Base-by-base conservation (phyloP, 2,329 filamentous ascomycete species). In the Cercospora canescens region DNA sequence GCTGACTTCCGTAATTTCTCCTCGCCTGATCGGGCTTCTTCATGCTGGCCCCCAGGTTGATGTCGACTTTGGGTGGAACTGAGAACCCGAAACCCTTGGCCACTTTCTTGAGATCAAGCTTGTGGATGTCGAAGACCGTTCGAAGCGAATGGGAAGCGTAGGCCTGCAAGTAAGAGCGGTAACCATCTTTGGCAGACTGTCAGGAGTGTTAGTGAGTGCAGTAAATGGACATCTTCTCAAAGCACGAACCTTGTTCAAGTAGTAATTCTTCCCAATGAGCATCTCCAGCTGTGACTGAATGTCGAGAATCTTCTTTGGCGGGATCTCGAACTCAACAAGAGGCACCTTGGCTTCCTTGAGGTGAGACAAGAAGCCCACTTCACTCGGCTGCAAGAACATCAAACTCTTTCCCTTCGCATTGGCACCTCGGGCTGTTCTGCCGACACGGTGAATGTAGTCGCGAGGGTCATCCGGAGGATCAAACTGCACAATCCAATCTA, bases 401-500 rank as follows among this genome's bases (percentile, higher is more conserved):
- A 99, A 83, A 72, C 91, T 94, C 73, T 92, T 90, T 30, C 95
- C 95, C 80, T 93, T 96, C 76, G 87, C 88, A 77, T 92, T 90
- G 66, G 88, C 85, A 60, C 94, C 94, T 80, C 95, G 87, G 0
- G 95, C 95, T 3, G 95, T 99, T 74, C 95, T 92, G 72, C 95
- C 95, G 16, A 98, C 95, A 66, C 95, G 91, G 83, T 99, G 95
- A 74, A 97, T 96, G 81, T 98, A 96, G 78, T 95, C 91, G 72
- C 91, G 70, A 39, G 77, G 77, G 67, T 79, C 77, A 72, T 79
- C 77, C 6, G 77, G 77, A 11, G 94, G 94, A 73, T 97, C 95
- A 75, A 96, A 97, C 79, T 98, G 94, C 68, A 97, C 89, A 72
- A 97, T 96, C 89, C 92, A 98, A 82, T 98, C 94, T 50, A 98